phyloP scores from a whole-genome alignment of 768 basidiomycete genomes.

The Termitomyces sp. region DNA sequence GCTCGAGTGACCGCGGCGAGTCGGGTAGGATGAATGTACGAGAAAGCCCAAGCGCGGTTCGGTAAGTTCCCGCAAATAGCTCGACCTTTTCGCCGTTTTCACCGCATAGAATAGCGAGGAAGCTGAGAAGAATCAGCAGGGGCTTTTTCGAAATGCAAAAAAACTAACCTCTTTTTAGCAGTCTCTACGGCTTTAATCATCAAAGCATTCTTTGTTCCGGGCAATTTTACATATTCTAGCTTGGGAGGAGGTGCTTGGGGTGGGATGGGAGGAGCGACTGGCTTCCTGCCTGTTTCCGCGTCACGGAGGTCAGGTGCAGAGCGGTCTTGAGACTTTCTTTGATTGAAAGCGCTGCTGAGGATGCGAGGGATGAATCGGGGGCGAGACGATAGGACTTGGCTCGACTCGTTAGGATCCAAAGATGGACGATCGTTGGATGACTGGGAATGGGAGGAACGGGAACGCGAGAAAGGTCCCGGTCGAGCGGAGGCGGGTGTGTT shows the following conservation, averaged over 20 bases:
- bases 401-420: slow-evolving; percentile 19
- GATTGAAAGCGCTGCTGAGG: slow-evolving; percentile 58
- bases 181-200: slow-evolving; percentile 89
- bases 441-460: slow-evolving; percentile 35
- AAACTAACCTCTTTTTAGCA: slow-evolving; percentile 72
- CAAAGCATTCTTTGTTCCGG: slow-evolving; percentile 83
- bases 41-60: slow-evolving; percentile 87
- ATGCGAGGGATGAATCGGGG: slow-evolving; percentile 72
- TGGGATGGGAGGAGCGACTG: slow-evolving; percentile 27
- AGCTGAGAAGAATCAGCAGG: slow-evolving; percentile 40
- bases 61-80: slow-evolving; percentile 86
- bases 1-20: slow-evolving; percentile 81
- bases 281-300: slow-evolving; percentile 33
- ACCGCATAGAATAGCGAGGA: slow-evolving; percentile 89
- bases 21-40: slow-evolving; percentile 91
- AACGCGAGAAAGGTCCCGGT: slow-evolving; percentile 29
- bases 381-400: slow-evolving; percentile 28
- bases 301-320: slow-evolving; percentile 36
- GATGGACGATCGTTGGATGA: slow-evolving; percentile 24
- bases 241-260: slow-evolving; percentile 72
- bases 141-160: neutral
- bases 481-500: slow-evolving; percentile 21
- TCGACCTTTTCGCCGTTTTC: slow-evolving; percentile 93
- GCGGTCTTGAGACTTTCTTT: slow-evolving; percentile 58
- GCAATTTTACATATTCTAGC: slow-evolving; percentile 88